Base-by-base conservation (phyloP, 2,329 filamentous ascomycete genomes). In the Purpureocillium lavendulum region DNA sequence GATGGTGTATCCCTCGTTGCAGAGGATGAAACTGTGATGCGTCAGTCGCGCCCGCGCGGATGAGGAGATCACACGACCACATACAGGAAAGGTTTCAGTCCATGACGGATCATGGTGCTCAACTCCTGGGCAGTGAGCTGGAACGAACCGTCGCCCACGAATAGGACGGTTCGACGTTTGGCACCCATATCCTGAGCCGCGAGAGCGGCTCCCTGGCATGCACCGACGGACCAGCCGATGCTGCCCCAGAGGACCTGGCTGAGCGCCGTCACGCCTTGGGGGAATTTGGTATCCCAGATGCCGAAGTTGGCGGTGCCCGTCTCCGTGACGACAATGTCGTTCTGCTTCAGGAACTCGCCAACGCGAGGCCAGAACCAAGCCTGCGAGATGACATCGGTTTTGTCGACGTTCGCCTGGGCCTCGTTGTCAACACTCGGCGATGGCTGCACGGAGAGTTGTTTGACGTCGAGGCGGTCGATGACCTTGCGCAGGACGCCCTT, bases 241-340 rank as follows among this genome's bases (percentile, higher is more conserved):
- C 71, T 76, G 64, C 85, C 57, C 86, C 87, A 64, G 11, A 92
- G 75, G 3, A 86, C 82, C 56, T 92, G 87, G 38, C 77, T 87
- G 52, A 94, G 77, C 14, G 84, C 84, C 7, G 76, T 86, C n/a
- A 89, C 84, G n/a, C 75, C 72, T 3, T 68, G 58, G 0, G 87
- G 87, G 65, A 94, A 92, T 32, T 76, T 75, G 4, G 87, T 89
- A 42, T 89, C 85, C 77, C 84, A 87, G 52, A 92, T 85, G 40
- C 88, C 88, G 58, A 94, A 90, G 64, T 88, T 90, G 42, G 87
- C 71, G 0, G 88, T 95, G 30, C 87, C 88, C 2, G 87, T 94
- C 59, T 94, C 88, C 0, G 87, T 90, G 37, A 94, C 75, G 40
- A 95, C 69, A 41, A 94, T 77, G 52, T 95, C 88, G 34, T 80